Conservation (phyloP, 1,284 basidiomycete genomes). For the Malassezia yamatoensis region DNA sequence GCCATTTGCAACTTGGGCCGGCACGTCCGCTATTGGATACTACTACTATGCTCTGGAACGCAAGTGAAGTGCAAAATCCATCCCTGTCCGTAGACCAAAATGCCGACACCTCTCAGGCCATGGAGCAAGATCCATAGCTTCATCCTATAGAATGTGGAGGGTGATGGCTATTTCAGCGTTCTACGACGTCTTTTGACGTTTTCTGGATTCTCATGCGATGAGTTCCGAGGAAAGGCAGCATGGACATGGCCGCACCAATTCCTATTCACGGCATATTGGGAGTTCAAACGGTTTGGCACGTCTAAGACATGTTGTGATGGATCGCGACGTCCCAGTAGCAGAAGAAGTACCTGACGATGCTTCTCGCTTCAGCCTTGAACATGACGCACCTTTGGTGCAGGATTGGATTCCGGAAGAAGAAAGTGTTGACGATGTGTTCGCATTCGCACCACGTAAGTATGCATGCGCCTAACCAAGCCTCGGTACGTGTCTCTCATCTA, state of each 20-base stretch:
- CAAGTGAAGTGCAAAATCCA: background rate
- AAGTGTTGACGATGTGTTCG: conserved; percentile 44
- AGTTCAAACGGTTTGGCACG: background rate
- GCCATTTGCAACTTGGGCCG: conserved; percentile 36
- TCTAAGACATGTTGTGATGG: background rate
- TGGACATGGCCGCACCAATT: background rate
- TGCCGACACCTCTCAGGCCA: conserved; percentile 11
- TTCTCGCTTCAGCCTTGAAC: background rate
- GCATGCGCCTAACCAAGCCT: background rate
- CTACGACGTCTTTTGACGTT: background rate
- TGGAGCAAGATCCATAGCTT: conserved; percentile 19
- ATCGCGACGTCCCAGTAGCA: background rate
- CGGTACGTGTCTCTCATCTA: background rate
- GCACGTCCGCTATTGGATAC: conserved; percentile 21
- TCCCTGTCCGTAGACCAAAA: background rate
- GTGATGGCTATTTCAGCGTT: background rate
- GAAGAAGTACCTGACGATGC: conserved; percentile 1
- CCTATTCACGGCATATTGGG: background rate
- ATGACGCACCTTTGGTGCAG: conserved; percentile 4
- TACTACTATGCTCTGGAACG: conserved; percentile 10
- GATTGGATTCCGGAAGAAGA: conserved; percentile 18
- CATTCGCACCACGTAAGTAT: conserved; percentile 34
- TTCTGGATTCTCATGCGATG: background rate
- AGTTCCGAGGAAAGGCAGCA: background rate
- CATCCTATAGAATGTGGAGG: background rate